Percentiles rank a stretch among this genome's conserved stretches.
phyloP scores from a whole-genome alignment of 176 grass and related monocot species.

The Pharus latifolius region DNA sequence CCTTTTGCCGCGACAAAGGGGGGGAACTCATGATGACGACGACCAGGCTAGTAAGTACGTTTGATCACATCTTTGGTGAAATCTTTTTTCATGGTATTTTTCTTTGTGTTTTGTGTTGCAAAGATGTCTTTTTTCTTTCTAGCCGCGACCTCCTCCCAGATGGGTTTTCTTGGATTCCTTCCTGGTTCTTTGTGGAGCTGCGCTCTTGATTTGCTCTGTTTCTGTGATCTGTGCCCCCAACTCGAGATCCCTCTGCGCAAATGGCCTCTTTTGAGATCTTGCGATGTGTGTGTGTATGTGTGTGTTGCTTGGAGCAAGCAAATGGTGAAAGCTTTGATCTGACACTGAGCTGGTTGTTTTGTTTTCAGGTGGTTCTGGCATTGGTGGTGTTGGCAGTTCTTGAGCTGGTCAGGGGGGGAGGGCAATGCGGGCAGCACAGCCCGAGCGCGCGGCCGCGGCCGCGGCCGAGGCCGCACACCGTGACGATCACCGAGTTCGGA shows the following conservation, averaged over 20 bases:
- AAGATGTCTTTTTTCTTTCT: slow-evolving; percentile 13
- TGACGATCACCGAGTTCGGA: slow-evolving; percentile 81
- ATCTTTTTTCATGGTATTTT: too few relatives aligned
- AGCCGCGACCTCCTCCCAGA: neutral
- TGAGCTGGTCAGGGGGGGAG: neutral
- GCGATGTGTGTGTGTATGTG: neutral
- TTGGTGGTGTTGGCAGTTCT: neutral
- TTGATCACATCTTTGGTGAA: slow-evolving; percentile 15
- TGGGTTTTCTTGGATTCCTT: neutral
- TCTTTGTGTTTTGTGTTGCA: neutral
- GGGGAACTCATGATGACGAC: slow-evolving; percentile 55
- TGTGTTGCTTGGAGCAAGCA: neutral
- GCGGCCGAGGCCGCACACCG: slow-evolving; percentile 53
- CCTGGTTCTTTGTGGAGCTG: neutral
- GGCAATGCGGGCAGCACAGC: neutral
- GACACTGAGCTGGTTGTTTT: slow-evolving; percentile 8
- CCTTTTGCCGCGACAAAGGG: slow-evolving; percentile 23
- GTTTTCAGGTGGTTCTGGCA: slow-evolving; percentile 41
- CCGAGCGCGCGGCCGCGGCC: neutral
- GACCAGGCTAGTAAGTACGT: slow-evolving; percentile 98
- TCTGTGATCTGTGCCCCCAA: neutral
- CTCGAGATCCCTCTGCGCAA: slow-evolving; percentile 16
- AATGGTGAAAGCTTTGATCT: too few relatives aligned
- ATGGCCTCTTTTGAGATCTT: slow-evolving; percentile 10
- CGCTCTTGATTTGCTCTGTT: slow-evolving; percentile 29